Percentiles rank a stretch among this genome's conserved stretches.
These are phyloP conservation scores for Podospora didyma DNA, from an alignment of 495 filamentous ascomycete genomes.

Conservation along the genomic window DNA sequence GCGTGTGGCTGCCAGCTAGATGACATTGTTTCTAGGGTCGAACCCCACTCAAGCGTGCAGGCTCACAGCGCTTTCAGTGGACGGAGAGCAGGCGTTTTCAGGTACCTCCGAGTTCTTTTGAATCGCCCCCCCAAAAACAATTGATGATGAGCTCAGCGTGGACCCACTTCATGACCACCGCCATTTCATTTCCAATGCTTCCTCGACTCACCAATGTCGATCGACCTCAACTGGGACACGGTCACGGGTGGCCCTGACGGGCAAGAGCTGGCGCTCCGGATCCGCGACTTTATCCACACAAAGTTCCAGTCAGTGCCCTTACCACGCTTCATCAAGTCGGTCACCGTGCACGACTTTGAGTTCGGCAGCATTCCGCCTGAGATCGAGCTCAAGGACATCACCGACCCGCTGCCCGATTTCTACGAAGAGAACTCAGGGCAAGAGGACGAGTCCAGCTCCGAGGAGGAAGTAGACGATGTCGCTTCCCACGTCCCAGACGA, in stretches of 20 bases:
- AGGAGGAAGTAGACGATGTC: conserved; percentile 21
- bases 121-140: background rate
- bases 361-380: conserved; percentile 81
- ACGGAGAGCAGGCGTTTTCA: too few relatives aligned
- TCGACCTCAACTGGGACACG: conserved; percentile 92
- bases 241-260: conserved; percentile 89
- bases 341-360: conserved; percentile 88
- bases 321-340: conserved; percentile 93
- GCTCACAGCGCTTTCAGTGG: too few relatives aligned
- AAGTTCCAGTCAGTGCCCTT: conserved; percentile 89
- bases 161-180: too few relatives aligned
- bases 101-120: background rate
- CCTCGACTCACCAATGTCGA: conserved; percentile 63
- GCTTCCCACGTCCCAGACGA: conserved; percentile 35
- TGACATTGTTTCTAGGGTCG: too few relatives aligned
- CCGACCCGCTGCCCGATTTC: conserved; percentile 91
- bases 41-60: too few relatives aligned
- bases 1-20: too few relatives aligned
- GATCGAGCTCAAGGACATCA: conserved; percentile 91
- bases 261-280: conserved; percentile 70
- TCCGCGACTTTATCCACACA: conserved; percentile 90
- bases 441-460: conserved; percentile 29
- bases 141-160: too few relatives aligned
- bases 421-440: conserved; percentile 75
- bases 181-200: background rate